Evolutionary conservation across 495 filamentous ascomycete species (phyloP), one percentile per base, ranked within the genome.

Genomic region (Xylaria palmicola): DNA sequence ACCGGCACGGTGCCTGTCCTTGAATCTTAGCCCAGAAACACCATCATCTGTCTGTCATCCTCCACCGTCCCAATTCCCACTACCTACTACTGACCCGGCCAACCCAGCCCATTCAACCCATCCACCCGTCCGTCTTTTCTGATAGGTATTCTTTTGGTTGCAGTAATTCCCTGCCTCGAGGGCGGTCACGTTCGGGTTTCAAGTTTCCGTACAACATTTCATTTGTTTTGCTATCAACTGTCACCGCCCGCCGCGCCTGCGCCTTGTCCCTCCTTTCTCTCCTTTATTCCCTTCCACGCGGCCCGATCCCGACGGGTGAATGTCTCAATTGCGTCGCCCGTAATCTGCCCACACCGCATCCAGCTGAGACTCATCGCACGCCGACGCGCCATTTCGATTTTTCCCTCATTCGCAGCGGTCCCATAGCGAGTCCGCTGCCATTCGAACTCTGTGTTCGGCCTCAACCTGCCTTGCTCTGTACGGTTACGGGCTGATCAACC

Each of bases 11-110:
- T 50, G 56, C 36, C 47, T 39, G 22, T 59, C 17, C 45, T 48
- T 29, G 17, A 48, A 26, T 26, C 56, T 48, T 30, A 59, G 56
- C 20, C 49, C 48, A 47, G 37, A 60, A 60, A 60, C 58, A 44
- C 45, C 58, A 60, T 61, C 59, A 54, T 61, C 49, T 32, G 26
- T 55, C 59, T 61, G 59, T 61, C 59, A 61, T 61, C 59, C 50
- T 47, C 22, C 57, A 47, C 48, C 32, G 26, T 41, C 57, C 47
- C 57, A 55, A 48, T 53, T 55, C 58, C 29, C 39, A 27, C 48
- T 30, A 13, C 43, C 20, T n/a, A 30, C 22, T 30, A 6, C 44
- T 60, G 48, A 60, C 44, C 58, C 49, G 40, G 41, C 37, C 58
- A 53, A 60, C 52, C 50, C 59, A 61, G 50, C 59, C 59, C 50